phyloP scores from a whole-genome alignment of 768 basidiomycete genomes.

The Fomitopsis pulvina region DNA sequence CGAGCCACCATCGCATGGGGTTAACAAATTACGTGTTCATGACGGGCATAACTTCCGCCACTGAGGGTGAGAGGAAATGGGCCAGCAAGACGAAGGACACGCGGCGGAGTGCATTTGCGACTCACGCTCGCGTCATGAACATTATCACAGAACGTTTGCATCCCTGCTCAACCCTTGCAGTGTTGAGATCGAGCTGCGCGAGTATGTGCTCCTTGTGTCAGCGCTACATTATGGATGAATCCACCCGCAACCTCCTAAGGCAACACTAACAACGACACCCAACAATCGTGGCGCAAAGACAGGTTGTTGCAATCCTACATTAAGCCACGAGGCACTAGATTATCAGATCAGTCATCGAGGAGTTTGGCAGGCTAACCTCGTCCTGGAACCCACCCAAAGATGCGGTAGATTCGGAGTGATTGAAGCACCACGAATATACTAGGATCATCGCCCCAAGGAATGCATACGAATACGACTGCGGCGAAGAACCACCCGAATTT shows the following conservation, averaged over 20 bases:
- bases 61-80: not conserved
- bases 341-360: not conserved
- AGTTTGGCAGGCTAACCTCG: not conserved
- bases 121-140: not conserved
- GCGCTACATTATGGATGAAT: not conserved
- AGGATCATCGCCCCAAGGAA: not conserved
- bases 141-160: not conserved
- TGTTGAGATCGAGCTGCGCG: not conserved
- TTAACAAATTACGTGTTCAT: not conserved
- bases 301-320: not conserved
- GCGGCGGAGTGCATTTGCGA: not conserved
- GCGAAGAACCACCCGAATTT: not conserved
- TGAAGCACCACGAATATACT: not conserved
- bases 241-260: too few relatives aligned
- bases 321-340: not conserved
- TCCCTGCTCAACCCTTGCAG: not conserved
- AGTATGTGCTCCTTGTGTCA: not conserved
- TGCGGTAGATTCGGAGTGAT: not conserved
- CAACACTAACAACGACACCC: too few relatives aligned
- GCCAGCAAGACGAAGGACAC: not conserved
- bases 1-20: not conserved
- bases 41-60: not conserved
- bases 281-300: not conserved
- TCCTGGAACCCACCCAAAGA: too few relatives aligned
- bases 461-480: not conserved